These are phyloP conservation scores for Pyrenochaeta sp. DNA, from an alignment of 2,329 filamentous ascomycete genomes.

Conservation along the genomic window DNA sequence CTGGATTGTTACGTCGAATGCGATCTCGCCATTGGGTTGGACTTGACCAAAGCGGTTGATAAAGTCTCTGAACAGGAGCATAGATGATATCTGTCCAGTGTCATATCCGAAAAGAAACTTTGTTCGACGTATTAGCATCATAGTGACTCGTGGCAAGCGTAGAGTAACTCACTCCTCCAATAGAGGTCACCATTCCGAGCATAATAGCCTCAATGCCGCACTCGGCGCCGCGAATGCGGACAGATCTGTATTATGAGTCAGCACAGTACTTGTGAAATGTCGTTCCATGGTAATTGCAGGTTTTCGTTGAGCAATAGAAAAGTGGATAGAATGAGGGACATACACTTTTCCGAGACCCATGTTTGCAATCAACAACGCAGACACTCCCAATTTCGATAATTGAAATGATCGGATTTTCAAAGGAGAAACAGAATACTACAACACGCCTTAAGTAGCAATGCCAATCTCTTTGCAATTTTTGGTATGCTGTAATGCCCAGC, in stretches of 20 bases:
- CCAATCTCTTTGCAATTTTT: conserved; percentile 14
- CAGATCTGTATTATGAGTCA: conserved; percentile 26
- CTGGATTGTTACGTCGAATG: conserved; percentile 52
- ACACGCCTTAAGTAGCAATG: conserved; percentile 24
- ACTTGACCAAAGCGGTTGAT: conserved; percentile 62
- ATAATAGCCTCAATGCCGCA: conserved; percentile 54
- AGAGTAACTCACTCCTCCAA: conserved; percentile 64
- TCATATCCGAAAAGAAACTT: conserved; percentile 72
- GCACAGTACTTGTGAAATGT: background rate
- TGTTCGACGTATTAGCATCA: no score
- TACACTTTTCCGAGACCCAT: conserved; percentile 37
- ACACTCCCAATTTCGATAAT: no score
- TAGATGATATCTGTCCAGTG: conserved; percentile 56
- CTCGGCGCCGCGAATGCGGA: conserved; percentile 40
- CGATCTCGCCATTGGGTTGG: conserved; percentile 49
- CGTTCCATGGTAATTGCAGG: background rate
- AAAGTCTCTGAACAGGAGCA: conserved; percentile 59
- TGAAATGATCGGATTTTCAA: no score
- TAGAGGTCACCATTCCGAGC: conserved; percentile 63
- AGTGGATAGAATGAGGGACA: conserved; percentile 1
- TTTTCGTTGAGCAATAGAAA: background rate
- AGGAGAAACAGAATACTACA: conserved; percentile 5
- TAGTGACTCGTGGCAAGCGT: no score
- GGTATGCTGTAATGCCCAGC: conserved; percentile 35
- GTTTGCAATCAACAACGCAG: conserved; percentile 12